Evolutionary conservation across 805 yeast species (phyloP).

Genomic region (Kluyveromyces dobzhanskii): DNA sequence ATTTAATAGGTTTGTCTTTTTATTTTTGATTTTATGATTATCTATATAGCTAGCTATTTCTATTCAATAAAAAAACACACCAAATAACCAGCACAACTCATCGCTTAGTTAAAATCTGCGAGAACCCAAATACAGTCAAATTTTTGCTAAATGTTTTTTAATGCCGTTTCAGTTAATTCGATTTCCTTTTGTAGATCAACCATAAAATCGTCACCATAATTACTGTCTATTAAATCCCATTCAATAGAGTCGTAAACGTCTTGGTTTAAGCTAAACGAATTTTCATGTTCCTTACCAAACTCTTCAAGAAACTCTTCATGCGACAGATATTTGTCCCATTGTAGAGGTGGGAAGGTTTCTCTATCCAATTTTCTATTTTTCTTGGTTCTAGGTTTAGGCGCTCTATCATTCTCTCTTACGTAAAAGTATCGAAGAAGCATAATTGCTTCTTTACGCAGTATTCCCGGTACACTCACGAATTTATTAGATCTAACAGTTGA

Average conservation of each 20-base stretch:
- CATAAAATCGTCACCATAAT: conserved; percentile 11
- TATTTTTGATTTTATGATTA: too few relatives aligned
- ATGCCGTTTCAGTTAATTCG: too few relatives aligned
- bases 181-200: not conserved
- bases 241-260: conserved; percentile 16
- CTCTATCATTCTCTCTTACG: conserved; percentile 72
- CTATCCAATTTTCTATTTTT: conserved; percentile 53
- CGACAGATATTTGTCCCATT: conserved; percentile 46
- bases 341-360: conserved; percentile 51
- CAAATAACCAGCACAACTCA: too few relatives aligned
- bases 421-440: conserved; percentile 76
- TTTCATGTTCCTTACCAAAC: conserved; percentile 13
- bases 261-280: conserved; percentile 9
- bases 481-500: conserved; percentile 17
- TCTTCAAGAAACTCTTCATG: conserved; percentile 37
- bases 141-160: too few relatives aligned
- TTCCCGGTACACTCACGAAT: conserved; percentile 66
- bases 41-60: too few relatives aligned
- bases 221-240: conserved; percentile 21
- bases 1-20: too few relatives aligned
- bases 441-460: conserved; percentile 74
- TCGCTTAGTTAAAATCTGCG: too few relatives aligned
- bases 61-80: too few relatives aligned
- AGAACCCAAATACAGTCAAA: too few relatives aligned
- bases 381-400: conserved; percentile 74